Conservation (phyloP, 805 yeast genomes). For the Suhomyces tanzawaensis region DNA sequence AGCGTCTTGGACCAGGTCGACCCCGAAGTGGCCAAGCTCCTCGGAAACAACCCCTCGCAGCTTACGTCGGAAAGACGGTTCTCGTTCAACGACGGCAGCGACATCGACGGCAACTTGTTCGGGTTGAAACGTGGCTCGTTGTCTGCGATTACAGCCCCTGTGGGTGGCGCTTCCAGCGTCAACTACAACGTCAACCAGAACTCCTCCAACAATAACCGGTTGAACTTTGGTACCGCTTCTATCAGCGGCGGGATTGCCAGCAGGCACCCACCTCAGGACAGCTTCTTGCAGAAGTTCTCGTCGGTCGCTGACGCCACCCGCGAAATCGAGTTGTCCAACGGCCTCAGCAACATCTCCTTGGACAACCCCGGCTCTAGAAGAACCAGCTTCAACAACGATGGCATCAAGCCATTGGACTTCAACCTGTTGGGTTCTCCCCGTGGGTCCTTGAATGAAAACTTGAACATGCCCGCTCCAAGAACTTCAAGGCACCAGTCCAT, state of each 20-base stretch:
- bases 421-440: slow-evolving; percentile 27
- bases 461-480: slow-evolving; percentile 35
- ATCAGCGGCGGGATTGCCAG: slow-evolving; percentile 54
- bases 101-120: slow-evolving; percentile 40
- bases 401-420: slow-evolving; percentile 19
- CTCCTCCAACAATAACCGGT: slow-evolving; percentile 21
- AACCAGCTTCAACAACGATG: slow-evolving; percentile 45
- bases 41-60: slow-evolving; percentile 14
- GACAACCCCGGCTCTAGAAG: slow-evolving; percentile 42
- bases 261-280: slow-evolving; percentile 45
- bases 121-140: slow-evolving; percentile 49
- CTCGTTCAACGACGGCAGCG: slow-evolving; percentile 44
- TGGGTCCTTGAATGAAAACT: slow-evolving; percentile 43
- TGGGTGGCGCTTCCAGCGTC: slow-evolving; percentile 26
- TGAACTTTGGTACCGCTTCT: slow-evolving; percentile 58
- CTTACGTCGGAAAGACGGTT: slow-evolving; percentile 29
- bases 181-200: slow-evolving; percentile 21
- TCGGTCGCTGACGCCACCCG: slow-evolving; percentile 68
- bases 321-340: slow-evolving; percentile 53
- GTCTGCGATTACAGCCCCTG: slow-evolving; percentile 47
- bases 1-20: slow-evolving; percentile 40
- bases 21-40: slow-evolving; percentile 38
- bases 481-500: slow-evolving; percentile 50
- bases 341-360: slow-evolving; percentile 35
- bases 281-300: slow-evolving; percentile 61